phyloP scores from a whole-genome alignment of 805 yeast species.

The Blastobotrys mokoenaii region DNA sequence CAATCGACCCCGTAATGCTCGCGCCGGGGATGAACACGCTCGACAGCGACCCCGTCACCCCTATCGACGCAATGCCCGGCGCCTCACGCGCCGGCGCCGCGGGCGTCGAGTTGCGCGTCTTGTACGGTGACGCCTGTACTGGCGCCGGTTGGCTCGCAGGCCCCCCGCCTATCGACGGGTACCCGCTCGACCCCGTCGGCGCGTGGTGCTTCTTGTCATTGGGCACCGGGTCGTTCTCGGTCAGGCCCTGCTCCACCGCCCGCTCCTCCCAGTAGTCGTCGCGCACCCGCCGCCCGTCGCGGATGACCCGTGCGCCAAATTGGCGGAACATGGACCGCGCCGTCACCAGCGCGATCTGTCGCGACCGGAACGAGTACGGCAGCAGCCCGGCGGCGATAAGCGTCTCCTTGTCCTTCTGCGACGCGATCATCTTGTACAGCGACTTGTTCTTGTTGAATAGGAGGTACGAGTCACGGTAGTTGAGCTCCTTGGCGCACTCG shows the following conservation, averaged over 20 bases:
- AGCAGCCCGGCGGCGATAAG: conserved; percentile 27
- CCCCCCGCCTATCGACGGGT: not conserved
- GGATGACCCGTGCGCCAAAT: conserved; percentile 44
- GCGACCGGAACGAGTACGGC: conserved; percentile 24
- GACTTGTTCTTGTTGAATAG: conserved; percentile 37
- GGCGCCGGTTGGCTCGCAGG: not conserved
- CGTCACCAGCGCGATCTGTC: conserved; percentile 32
- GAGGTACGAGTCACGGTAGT: conserved; percentile 44
- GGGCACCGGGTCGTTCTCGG: conserved; percentile 37
- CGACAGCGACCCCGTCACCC: not conserved
- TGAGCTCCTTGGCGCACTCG: conserved; percentile 35
- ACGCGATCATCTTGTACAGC: conserved; percentile 30
- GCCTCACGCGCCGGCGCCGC: not conserved
- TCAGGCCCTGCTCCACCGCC: conserved; percentile 36
- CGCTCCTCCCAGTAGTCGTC: conserved; percentile 52
- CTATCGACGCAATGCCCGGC: not conserved
- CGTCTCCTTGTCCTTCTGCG: conserved; percentile 33
- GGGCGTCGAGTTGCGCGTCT: no score
- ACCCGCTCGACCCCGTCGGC: conserved; percentile 1
- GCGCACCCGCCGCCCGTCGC: conserved; percentile 38
- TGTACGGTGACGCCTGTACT: not conserved
- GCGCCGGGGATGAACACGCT: conserved; percentile 21
- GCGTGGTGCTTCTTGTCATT: conserved; percentile 20
- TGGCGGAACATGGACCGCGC: conserved; percentile 39
- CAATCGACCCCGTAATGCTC: conserved; percentile 20